Conservation (phyloP, 495 filamentous ascomycete species). For the Chaetomium cochliodes region DNA sequence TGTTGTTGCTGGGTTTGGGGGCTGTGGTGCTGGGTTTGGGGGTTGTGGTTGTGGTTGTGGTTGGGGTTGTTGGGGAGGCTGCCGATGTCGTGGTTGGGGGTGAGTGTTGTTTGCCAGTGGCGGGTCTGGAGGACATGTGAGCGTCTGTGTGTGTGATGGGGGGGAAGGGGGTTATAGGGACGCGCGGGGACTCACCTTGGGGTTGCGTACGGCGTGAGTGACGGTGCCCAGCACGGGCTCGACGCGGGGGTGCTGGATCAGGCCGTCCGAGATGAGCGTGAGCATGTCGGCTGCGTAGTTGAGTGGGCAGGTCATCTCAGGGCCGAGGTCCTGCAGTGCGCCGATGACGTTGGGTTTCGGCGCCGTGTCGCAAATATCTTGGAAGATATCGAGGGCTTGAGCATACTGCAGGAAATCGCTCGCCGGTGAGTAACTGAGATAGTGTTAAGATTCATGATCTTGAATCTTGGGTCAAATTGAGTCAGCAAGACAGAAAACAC, state of each 20-base stretch:
- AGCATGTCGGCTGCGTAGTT: conserved; percentile 34
- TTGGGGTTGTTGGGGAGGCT: not conserved
- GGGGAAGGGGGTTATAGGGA: not conserved
- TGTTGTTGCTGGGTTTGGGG: not conserved
- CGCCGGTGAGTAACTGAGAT: conserved; percentile 26
- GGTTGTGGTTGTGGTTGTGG: too few relatives aligned
- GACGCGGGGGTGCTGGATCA: conserved; percentile 31
- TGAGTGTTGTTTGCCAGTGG: conserved; percentile 19
- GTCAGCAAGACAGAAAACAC: not conserved
- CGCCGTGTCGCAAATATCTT: conserved; percentile 17
- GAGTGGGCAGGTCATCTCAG: conserved; percentile 24
- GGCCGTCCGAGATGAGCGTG: conserved; percentile 57
- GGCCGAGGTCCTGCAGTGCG: conserved; percentile 10
- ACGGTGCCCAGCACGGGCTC: conserved; percentile 13
- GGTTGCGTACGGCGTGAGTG: not conserved
- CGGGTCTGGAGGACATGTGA: conserved; percentile 16
- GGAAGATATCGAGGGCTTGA: conserved; percentile 17
- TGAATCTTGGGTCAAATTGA: not conserved
- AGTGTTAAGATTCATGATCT: not conserved
- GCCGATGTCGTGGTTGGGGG: not conserved
- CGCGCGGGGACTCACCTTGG: not conserved
- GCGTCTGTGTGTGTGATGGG: too few relatives aligned
- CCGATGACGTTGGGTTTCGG: conserved; percentile 21
- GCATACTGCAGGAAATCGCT: conserved; percentile 26
- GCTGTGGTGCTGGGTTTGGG: too few relatives aligned